Base-by-base conservation (phyloP, 2,329 filamentous ascomycete genomes). In the Alternaria ethzedia region DNA sequence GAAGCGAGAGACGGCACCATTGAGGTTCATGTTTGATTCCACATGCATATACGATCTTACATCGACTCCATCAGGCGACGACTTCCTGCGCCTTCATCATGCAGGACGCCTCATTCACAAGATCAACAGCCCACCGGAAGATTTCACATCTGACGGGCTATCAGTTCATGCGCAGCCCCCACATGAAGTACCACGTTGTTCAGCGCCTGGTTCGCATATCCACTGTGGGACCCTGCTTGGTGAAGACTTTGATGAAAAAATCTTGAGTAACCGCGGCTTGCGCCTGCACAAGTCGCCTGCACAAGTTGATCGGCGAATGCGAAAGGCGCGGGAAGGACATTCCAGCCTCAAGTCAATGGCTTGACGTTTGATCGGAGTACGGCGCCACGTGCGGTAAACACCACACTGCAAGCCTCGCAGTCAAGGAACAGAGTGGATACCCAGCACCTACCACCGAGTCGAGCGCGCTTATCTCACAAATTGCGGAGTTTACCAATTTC, bases 401-500 rank as follows among this genome's bases (percentile, higher is more conserved):
- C 55, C 59, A 51, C 51, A 12, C 49, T 52, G 56, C 49, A 52
- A 44, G 56, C 60, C 51, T 64, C 41, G 50, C 52, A 62, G 51
- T 56, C 49, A 36, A 70, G 46, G 20, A 45, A 28, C 28, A 25
- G n/a, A 41, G 49, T 52, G 49, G 57, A 46, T 61, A 63, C 60
- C 54, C 47, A 51, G 15, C 28, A 32, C 17, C 17, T 54, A 13
- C 65, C 58, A 45, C 47, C 41, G 36, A 49, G 54, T 50, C 17
- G 58, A 68, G 45, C 59, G 64, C 65, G 67, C 69, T 59, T 66
- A 61, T 55, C 57, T 57, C 54, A 49, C 64, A 59, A 64, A 59
- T 57, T 52, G 55, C 59, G 49, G 55, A 57, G 59, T 17, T 59
- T 63, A 60, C 54, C 54, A 45, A 50, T 25, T 15, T 8, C 13